Base-by-base conservation (phyloP, 116 monocot species). In the Phalaenopsis hybrid region DNA sequence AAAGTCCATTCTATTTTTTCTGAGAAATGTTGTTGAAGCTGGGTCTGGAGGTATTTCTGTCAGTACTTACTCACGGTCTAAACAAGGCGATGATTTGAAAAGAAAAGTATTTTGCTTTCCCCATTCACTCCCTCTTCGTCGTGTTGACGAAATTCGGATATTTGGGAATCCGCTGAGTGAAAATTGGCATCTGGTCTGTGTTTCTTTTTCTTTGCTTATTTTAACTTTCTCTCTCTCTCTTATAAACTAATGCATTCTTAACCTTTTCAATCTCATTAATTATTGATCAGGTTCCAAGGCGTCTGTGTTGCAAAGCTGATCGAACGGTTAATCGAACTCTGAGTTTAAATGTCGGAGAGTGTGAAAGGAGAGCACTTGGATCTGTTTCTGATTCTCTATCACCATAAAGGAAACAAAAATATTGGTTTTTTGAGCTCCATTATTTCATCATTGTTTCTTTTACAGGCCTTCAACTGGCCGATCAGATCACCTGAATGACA, bases 31-130 rank as follows among this genome's bases (percentile, higher is more conserved):
- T 41, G 44, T 59, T 80, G 92, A 87, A 83, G 86, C 90, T 80
- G 92, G 41, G 41, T 4, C 41, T 41, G 41, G 91, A 63, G 94
- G 87, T 72, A 46, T 86, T 10, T 90, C 91, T 1, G 46, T 81
- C 17, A 86, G 94, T 68, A 88, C 86, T 16, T 96, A 89, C 57
- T 18, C 43, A 41, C 86, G 96, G 34, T 81, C 83, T 55, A 81
- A 67, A 43, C 59, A 46, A 75, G 83, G 52, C 41, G 84, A 88
- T 81, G 92, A 90, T 44, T 88, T 94, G 48, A 96, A 92, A 78
- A 90, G 89, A n/a, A 96, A 90, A 83, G 87, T 94, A 4, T 80
- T 94, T 31, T 93, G 93, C 84, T 96, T 96, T 86, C 95, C 91
- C 57, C 84, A 82, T 49, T 86, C 85, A n/a, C 81, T 80, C 31